Evolutionary conservation across 495 filamentous ascomycete genomes (phyloP), one percentile per base, ranked within the genome.

Genomic region (Lophiostoma macrostomum): DNA sequence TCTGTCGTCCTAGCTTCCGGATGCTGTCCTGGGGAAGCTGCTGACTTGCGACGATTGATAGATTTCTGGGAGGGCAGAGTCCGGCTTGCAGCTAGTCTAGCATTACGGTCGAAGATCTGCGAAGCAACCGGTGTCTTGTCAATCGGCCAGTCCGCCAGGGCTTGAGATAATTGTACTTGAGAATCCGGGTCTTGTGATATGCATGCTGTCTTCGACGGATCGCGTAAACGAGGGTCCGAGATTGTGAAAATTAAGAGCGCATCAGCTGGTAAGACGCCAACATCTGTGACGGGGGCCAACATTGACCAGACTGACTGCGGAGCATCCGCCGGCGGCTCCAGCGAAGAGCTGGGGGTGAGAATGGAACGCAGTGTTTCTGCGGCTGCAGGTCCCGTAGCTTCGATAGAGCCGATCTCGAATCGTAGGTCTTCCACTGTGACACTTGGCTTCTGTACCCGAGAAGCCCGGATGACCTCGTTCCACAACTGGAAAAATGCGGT

Each of bases 361-460:
- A 85, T 73, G 5, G 84, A 79, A 19, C 90, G 72, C 2, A 98
- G 71, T 2, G 89, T 77, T 67, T 96, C 90, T 2, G 86, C 90
- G 5, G 89, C 86, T 1, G 78, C 86, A 1, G 93, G 90, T 0
- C 93, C 93, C 0, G 80, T 84, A 46, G 96, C 73, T 56, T 95
- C 87, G 42, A 97, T 91, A 64, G 90, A 96, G 36, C 93, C 93
- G 67, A 98, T 85, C 60, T 97, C 91, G 63, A 89, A 97, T 2
- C 93, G 81, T 12, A 98, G 67, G 64, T 98, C 93, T 64, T 96
- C 88, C n/a, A 95, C 65, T 48, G 80, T 82, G 18, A 91, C 80
- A 8, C 73, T 74, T 4, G 88, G 87, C 25, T 78, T 82, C 64
- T 90, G 85, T 38, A 76, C 73, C 63, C 88, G 91, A 10, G 80